Conservation (phyloP, 2,329 filamentous ascomycete species). For the Beauveria medogensis region DNA sequence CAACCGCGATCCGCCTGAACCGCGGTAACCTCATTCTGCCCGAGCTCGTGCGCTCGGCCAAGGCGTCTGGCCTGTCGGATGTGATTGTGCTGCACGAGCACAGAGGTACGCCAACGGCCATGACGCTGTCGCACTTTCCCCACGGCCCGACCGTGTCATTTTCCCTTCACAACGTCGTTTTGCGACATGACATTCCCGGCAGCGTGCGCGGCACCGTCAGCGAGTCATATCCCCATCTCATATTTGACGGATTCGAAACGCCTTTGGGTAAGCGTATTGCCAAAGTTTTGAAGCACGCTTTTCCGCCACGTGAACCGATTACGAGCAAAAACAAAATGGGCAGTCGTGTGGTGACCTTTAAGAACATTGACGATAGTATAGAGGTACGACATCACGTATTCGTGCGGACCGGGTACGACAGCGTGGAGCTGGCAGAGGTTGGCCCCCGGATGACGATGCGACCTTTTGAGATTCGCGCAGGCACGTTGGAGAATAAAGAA, state of each 20-base stretch:
- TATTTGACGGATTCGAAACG: constrained; percentile 89
- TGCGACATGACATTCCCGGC: constrained; percentile 89
- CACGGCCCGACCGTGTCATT: constrained; percentile 77
- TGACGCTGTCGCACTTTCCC: constrained; percentile 81
- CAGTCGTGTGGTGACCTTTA: constrained; percentile 84
- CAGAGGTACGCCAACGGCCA: constrained; percentile 80
- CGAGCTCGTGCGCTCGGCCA: constrained; percentile 75
- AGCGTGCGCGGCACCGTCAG: constrained; percentile 78
- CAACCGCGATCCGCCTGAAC: constrained; percentile 81
- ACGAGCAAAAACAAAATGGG: constrained; percentile 69
- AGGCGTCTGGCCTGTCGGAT: constrained; percentile 73
- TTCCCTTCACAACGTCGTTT: constrained; percentile 83
- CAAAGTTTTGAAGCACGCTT: constrained; percentile 88
- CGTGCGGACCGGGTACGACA: constrained; percentile 83
- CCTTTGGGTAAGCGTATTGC: constrained; percentile 73
- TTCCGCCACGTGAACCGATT: constrained; percentile 75
- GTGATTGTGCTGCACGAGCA: constrained; percentile 87
- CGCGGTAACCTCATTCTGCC: constrained; percentile 83
- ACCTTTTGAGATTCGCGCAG: constrained; percentile 83
- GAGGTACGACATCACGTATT: constrained; percentile 81
- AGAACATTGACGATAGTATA: constrained; percentile 88
- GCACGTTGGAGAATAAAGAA: constrained; percentile 88
- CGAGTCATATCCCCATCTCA: constrained; percentile 87
- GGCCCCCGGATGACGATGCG: constrained; percentile 97
- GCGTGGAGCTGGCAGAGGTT: constrained; percentile 81